Evolutionary conservation across 2,329 filamentous ascomycete species (phyloP).

Genomic region (Leptographium flavum): DNA sequence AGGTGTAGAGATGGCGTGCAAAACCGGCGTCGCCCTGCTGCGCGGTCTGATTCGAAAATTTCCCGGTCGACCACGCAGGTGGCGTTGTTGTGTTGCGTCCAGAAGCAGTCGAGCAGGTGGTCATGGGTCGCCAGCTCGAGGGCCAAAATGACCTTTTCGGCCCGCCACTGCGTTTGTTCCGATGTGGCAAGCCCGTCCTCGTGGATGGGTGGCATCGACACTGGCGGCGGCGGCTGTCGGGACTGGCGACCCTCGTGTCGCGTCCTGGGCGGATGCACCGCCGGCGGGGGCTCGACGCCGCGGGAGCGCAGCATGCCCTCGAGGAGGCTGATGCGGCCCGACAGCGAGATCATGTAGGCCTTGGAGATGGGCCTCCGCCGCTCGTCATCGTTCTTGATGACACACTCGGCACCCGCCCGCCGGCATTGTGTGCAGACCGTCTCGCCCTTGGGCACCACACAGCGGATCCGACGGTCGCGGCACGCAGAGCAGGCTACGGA

Average conservation of each 20-base stretch:
- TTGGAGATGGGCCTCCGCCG: constrained; percentile 40
- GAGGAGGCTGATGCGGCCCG: constrained; percentile 36
- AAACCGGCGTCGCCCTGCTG: constrained; percentile 29
- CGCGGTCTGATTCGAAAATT: constrained; percentile 32
- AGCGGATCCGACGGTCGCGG: constrained; percentile 30
- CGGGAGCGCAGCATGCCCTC: constrained; percentile 36
- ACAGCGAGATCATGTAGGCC: constrained; percentile 42
- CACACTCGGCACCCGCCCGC: constrained; percentile 32
- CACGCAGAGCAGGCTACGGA: constrained; percentile 42
- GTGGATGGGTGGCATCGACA: constrained; percentile 37
- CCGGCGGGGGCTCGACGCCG: constrained; percentile 33
- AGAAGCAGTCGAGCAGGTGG: constrained; percentile 37
- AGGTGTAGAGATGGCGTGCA: constrained; percentile 39
- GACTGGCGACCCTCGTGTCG: constrained; percentile 29
- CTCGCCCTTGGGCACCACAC: constrained; percentile 38
- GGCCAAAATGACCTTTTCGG: constrained; percentile 31
- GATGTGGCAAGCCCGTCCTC: constrained; percentile 24
- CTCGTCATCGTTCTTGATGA: constrained; percentile 45
- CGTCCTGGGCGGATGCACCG: constrained; percentile 38
- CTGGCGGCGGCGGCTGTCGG: constrained; percentile 36
- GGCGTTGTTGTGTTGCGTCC: constrained; percentile 34
- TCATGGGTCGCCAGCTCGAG: constrained; percentile 32
- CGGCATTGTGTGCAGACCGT: constrained; percentile 37
- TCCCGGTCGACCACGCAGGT: constrained; percentile 33
- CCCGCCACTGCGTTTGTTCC: constrained; percentile 30